Percentiles rank a stretch among this genome's conserved stretches.
phyloP scores from a whole-genome alignment of 768 basidiomycete genomes.

The Hortiboletus flavorubellus region DNA sequence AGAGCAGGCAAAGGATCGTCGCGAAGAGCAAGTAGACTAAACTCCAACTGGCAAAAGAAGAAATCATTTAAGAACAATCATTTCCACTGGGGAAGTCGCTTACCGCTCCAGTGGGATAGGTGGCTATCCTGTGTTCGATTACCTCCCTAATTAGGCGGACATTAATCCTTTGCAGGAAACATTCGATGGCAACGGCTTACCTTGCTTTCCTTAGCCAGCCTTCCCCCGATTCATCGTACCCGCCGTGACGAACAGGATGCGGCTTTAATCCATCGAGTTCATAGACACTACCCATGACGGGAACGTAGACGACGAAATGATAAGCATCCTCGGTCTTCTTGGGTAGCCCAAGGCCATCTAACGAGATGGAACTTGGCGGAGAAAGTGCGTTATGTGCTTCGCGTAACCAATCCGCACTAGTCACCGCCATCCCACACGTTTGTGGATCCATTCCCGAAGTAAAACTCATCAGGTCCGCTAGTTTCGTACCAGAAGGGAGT shows the following conservation, averaged over 20 bases:
- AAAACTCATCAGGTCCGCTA: constrained; percentile 73
- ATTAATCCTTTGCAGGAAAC: constrained; percentile 18
- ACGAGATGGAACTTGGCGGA: constrained; percentile 81
- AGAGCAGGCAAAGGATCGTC: constrained; percentile 76
- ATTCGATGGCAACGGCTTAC: constrained; percentile 32
- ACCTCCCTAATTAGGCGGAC: constrained; percentile 52
- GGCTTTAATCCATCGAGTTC: constrained; percentile 91
- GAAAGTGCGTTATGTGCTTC: constrained; percentile 93
- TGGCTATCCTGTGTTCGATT: constrained; percentile 84
- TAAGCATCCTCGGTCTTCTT: constrained; percentile 82
- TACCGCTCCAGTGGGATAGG: constrained; percentile 87
- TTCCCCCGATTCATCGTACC: constrained; percentile 61
- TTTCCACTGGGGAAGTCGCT: constrained; percentile 28
- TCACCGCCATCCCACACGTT: constrained; percentile 76
- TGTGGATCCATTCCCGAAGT: constrained; percentile 85
- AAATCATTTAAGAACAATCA: constrained; percentile 7
- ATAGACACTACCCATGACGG: constrained; percentile 78
- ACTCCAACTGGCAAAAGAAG: constrained; percentile 62
- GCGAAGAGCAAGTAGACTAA: constrained; percentile 85
- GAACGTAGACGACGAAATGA: constrained; percentile 94
- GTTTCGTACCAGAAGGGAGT: constrained; percentile 59
- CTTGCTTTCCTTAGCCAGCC: constrained; percentile 84
- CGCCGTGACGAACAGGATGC: constrained; percentile 78
- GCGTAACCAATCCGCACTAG: constrained; percentile 75
- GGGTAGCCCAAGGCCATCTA: constrained; percentile 76